Evolutionary conservation across 2,329 filamentous ascomycete genomes (phyloP), one percentile per base, ranked within the genome.

Genomic region (Talaromyces verruculosus): DNA sequence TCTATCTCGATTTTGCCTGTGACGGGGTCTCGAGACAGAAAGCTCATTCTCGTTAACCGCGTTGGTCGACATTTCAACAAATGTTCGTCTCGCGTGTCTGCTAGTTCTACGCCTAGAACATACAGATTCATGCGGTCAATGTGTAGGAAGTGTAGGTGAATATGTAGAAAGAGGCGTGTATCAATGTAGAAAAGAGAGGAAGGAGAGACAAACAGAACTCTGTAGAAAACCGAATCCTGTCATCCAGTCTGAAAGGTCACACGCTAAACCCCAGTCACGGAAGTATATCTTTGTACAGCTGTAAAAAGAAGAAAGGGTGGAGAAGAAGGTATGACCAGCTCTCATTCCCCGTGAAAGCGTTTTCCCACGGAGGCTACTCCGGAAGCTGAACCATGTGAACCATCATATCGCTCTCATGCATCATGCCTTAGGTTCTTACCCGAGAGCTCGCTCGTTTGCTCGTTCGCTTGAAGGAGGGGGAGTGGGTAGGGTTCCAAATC

Each of bases 1-100:
- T 66, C 67, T 61, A 68, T 65, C 45, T 65, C 64, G 51, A 49
- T 33, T 30, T 61, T 64, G 47, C 61, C 47, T 39, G 62, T 63
- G 35, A 63, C 41, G 8, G 67, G 67, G 33, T 59, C 51, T 43
- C 57, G 67, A 66, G 47, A 64, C 62, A 66, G 64, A 61, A 68
- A 66, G 61, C 64, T 68, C 67, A 68, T 68, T 33, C 49, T 67
- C 58, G 62, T 45, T 37, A 64, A 49, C 39, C 30, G 51, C 60
- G 19, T 39, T 28, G 59, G 60, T 58, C 61, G 57, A 62, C 65
- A 67, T 67, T 57, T 67, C 65, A 66, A 63, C 53, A 19, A 58
- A 41, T 30, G 45, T 63, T 41, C 45, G 47, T 47, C 60, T 35
- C 60, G 60, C 60, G 60, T 43, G 53, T 63, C 15, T 51, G 33